Conservation (phyloP, 495 filamentous ascomycete species). For the Pyrenula massariospora region DNA sequence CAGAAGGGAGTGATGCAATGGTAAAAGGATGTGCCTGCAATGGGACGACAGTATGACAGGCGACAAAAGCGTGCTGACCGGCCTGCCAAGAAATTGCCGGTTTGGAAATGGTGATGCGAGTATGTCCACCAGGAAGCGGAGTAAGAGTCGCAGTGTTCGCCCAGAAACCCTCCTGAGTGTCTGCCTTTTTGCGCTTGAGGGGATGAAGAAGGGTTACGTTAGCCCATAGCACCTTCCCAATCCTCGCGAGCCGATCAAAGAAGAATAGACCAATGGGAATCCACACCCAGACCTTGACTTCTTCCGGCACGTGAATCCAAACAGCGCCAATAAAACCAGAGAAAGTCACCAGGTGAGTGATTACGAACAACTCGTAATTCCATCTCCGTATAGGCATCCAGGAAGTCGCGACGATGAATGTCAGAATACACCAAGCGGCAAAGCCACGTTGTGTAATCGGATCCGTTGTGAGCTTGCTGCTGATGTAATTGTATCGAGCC, state of each 20-base stretch:
- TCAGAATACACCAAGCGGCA: conserved; percentile 60
- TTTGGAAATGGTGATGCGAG: conserved; percentile 56
- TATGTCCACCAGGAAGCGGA: conserved; percentile 49
- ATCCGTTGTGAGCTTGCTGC: conserved; percentile 48
- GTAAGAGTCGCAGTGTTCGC: conserved; percentile 46
- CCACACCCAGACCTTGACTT: conserved; percentile 50
- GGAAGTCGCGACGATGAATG: conserved; percentile 59
- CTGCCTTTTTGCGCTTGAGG: conserved; percentile 9
- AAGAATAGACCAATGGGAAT: conserved; percentile 57
- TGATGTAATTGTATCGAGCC: conserved; percentile 51
- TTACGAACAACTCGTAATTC: conserved; percentile 70
- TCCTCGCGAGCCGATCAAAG: conserved; percentile 55
- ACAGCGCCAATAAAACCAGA: conserved; percentile 56
- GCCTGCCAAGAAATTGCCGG: conserved; percentile 60
- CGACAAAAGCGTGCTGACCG: conserved; percentile 72
- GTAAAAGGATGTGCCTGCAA: conserved; percentile 77
- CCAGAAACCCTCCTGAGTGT: conserved; percentile 8
- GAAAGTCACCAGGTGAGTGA: conserved; percentile 65
- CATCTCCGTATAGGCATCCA: conserved; percentile 55
- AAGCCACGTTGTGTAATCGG: conserved; percentile 56
- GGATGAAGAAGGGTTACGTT: conserved; percentile 53
- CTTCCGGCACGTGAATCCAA: conserved; percentile 46
- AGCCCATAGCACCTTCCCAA: conserved; percentile 39
- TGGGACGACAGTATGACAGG: conserved; percentile 52
- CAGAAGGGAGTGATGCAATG: conserved; percentile 49